A percentile compares a stretch with the other conserved stretches of the same genome.
phyloP scores from a whole-genome alignment of 495 filamentous ascomycete species.

The Halenospora varia region DNA sequence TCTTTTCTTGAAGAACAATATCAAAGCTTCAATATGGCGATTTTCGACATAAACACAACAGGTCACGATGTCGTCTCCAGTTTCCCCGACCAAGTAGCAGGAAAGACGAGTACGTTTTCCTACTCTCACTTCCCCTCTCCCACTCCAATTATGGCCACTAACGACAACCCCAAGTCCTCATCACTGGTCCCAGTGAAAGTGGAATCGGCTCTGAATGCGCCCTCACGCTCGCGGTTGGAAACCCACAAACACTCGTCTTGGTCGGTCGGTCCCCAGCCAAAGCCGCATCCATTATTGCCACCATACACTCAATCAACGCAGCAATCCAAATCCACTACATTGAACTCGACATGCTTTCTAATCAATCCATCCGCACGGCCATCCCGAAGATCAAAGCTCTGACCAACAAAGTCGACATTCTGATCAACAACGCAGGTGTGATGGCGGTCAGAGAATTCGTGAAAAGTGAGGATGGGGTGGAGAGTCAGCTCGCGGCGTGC shows the following conservation, averaged over 20 bases:
- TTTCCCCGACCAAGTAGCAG: slow-evolving; percentile 9
- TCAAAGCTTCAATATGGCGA: too few species aligned
- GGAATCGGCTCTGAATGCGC: slow-evolving; percentile 27
- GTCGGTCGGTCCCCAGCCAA: slow-evolving; percentile 39
- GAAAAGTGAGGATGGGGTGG: slow-evolving; percentile 27
- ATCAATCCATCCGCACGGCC: slow-evolving; percentile 37
- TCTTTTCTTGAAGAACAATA: too few species aligned
- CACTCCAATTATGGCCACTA: too few species aligned
- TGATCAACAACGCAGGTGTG: not conserved
- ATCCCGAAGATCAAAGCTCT: slow-evolving; percentile 31
- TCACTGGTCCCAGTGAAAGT: slow-evolving; percentile 22
- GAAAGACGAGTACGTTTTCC: slow-evolving; percentile 14
- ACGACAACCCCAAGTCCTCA: slow-evolving; percentile 8
- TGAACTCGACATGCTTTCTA: slow-evolving; percentile 33
- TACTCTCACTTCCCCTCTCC: not conserved
- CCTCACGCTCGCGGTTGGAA: slow-evolving; percentile 42
- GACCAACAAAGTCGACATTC: slow-evolving; percentile 24
- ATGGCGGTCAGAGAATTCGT: not conserved
- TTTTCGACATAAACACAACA: not conserved
- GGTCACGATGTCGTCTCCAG: slow-evolving; percentile 26
- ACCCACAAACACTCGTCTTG: slow-evolving; percentile 46
- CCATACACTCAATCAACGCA: not conserved
- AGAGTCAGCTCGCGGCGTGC: slow-evolving; percentile 47
- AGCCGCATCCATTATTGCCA: slow-evolving; percentile 10
- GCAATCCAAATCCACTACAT: slow-evolving; percentile 23